phyloP scores from a whole-genome alignment of 2,329 filamentous ascomycete species.

The Xylaria sp. region DNA sequence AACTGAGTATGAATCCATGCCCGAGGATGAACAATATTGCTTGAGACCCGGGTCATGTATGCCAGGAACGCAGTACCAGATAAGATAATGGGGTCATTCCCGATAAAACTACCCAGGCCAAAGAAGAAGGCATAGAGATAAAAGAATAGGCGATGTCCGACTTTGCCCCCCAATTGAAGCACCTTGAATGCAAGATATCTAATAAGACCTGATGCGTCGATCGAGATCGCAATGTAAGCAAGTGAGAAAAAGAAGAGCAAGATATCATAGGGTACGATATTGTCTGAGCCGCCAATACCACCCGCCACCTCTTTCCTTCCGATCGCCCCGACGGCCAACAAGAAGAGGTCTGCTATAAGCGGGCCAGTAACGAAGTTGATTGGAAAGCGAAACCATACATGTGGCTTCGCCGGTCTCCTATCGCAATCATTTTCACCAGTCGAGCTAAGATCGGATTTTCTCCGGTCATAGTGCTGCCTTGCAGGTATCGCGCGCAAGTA shows the following conservation, averaged over 20 bases:
- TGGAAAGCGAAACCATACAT: slow-evolving; percentile 66
- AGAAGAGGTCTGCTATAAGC: slow-evolving; percentile 75
- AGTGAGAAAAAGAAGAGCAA: slow-evolving; percentile 79
- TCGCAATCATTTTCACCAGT: neutral
- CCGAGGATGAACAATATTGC: slow-evolving; percentile 75
- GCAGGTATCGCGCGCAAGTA: slow-evolving; percentile 63
- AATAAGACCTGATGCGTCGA: slow-evolving; percentile 79
- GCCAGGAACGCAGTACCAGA: slow-evolving; percentile 79
- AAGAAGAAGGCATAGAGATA: slow-evolving; percentile 81
- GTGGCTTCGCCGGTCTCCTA: slow-evolving; percentile 50
- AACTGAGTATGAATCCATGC: slow-evolving; percentile 81
- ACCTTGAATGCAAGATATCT: slow-evolving; percentile 77
- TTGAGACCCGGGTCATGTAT: slow-evolving; percentile 80
- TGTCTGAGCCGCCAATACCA: slow-evolving; percentile 72
- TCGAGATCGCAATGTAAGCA: slow-evolving; percentile 81
- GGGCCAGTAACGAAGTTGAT: slow-evolving; percentile 78
- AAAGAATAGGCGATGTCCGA: slow-evolving; percentile 75
- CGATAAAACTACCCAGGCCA: slow-evolving; percentile 71
- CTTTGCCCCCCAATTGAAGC: slow-evolving; percentile 71
- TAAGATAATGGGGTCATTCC: slow-evolving; percentile 79
- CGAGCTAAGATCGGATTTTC: slow-evolving; percentile 22
- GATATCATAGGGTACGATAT: slow-evolving; percentile 76
- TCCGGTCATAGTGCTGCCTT: slow-evolving; percentile 44
- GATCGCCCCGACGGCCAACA: slow-evolving; percentile 76
- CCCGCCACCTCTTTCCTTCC: slow-evolving; percentile 73